phyloP scores from a whole-genome alignment of 768 basidiomycete genomes.

The Lentinus brumalis region DNA sequence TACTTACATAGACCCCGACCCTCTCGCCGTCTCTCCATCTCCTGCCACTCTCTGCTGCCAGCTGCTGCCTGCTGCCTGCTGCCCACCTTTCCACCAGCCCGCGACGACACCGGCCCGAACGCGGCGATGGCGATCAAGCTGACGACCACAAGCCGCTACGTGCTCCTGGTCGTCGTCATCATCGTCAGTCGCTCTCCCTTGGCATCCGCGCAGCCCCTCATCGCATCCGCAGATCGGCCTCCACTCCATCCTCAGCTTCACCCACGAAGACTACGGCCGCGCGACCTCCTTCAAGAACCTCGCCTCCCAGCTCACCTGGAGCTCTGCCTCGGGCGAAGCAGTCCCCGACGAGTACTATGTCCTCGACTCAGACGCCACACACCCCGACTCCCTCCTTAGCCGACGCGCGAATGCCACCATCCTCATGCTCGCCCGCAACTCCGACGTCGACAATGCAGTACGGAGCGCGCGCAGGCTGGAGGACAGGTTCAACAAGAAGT shows the following conservation, averaged over 20 bases:
- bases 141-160: constrained; percentile 33
- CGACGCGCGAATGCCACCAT: constrained; percentile 36
- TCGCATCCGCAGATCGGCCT: constrained; percentile 29
- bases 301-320: constrained; percentile 33
- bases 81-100: neutral
- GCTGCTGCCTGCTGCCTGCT: neutral
- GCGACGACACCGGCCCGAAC: neutral
- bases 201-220: neutral
- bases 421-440: constrained; percentile 63
- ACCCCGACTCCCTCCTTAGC: constrained; percentile 1
- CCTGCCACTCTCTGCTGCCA: neutral
- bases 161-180: constrained; percentile 32
- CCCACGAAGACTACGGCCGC: constrained; percentile 64
- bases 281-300: constrained; percentile 53
- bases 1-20: neutral
- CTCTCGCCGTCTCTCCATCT: neutral
- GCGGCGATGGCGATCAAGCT: constrained; percentile 24
- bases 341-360: constrained; percentile 3
- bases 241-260: constrained; percentile 67
- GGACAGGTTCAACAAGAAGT: constrained; percentile 81
- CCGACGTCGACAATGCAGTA: constrained; percentile 57
- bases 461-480: constrained; percentile 77
- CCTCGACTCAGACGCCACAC: constrained; percentile 2
- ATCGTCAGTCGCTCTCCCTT: constrained; percentile 26
- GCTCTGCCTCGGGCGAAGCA: neutral